These are phyloP conservation scores for Termitomyces sp. DNA, from an alignment of 768 basidiomycete genomes.

Conservation along the genomic window DNA sequence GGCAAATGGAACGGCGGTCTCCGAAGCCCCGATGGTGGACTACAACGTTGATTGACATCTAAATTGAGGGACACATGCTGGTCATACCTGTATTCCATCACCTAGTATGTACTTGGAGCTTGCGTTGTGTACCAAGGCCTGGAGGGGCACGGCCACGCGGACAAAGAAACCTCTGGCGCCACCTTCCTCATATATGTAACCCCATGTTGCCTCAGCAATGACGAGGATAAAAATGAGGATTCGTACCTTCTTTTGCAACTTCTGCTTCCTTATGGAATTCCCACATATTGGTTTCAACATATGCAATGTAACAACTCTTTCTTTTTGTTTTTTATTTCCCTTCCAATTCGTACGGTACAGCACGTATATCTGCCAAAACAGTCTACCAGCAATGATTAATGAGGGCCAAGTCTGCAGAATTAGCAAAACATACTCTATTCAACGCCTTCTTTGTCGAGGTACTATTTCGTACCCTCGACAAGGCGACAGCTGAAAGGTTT, in stretches of 20 bases:
- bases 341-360: slow-evolving; percentile 58
- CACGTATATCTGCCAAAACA: too few relatives aligned
- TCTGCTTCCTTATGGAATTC: slow-evolving; percentile 63
- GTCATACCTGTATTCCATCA: slow-evolving; percentile 55
- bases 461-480: slow-evolving; percentile 53
- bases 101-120: slow-evolving; percentile 75
- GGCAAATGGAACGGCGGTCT: slow-evolving; percentile 72
- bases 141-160: slow-evolving; percentile 78
- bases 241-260: slow-evolving; percentile 59
- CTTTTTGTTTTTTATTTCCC: too few relatives aligned
- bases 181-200: slow-evolving; percentile 45
- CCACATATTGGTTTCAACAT: slow-evolving; percentile 61
- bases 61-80: background rate
- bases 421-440: slow-evolving; percentile 41
- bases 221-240: slow-evolving; percentile 26
- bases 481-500: slow-evolving; percentile 45
- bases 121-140: slow-evolving; percentile 62
- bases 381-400: too few relatives aligned
- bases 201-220: slow-evolving; percentile 72
- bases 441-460: slow-evolving; percentile 47
- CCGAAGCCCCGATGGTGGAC: slow-evolving; percentile 85
- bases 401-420: too few relatives aligned
- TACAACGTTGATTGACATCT: slow-evolving; percentile 17
- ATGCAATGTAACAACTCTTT: too few relatives aligned
- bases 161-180: slow-evolving; percentile 52